Conservation (phyloP, 768 basidiomycete species). For the Dioszegia hungarica region DNA sequence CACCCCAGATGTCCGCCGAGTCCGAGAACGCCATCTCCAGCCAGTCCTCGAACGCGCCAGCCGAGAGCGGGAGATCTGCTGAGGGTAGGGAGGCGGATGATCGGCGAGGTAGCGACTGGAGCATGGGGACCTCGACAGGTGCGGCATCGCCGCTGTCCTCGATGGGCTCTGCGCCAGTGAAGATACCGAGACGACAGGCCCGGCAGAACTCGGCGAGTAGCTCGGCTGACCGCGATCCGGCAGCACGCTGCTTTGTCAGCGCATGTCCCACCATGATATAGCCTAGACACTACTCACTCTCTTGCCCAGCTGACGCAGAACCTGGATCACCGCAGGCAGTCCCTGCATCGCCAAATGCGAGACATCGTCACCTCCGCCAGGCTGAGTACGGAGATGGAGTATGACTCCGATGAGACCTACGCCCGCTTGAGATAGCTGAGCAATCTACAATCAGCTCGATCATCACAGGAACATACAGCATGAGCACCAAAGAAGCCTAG, state of each 20-base stretch:
- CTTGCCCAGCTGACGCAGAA: conserved; percentile 19
- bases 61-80: not conserved
- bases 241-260: conserved; percentile 13
- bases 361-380: conserved; percentile 1
- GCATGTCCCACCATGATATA: not conserved
- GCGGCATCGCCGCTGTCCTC: not conserved
- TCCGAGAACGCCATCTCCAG: not conserved
- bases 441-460: conserved; percentile 13
- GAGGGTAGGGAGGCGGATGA: not conserved
- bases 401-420: conserved; percentile 27
- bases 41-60: conserved; percentile 10
- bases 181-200: conserved; percentile 15
- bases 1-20: not conserved
- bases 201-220: conserved; percentile 20
- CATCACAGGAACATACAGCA: conserved; percentile 8
- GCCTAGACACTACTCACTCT: conserved; percentile 6
- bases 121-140: conserved; percentile 13
- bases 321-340: conserved; percentile 14
- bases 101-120: conserved; percentile 7
- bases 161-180: conserved; percentile 9
- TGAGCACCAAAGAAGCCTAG: conserved; percentile 25
- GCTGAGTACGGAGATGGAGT: conserved; percentile 10
- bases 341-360: conserved; percentile 18
- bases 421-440: conserved; percentile 25
- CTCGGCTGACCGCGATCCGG: conserved; percentile 17